Evolutionary conservation across 352 stramenopile species (phyloP), one percentile per base, ranked within the genome.

Genomic region (Pythium sp.): DNA sequence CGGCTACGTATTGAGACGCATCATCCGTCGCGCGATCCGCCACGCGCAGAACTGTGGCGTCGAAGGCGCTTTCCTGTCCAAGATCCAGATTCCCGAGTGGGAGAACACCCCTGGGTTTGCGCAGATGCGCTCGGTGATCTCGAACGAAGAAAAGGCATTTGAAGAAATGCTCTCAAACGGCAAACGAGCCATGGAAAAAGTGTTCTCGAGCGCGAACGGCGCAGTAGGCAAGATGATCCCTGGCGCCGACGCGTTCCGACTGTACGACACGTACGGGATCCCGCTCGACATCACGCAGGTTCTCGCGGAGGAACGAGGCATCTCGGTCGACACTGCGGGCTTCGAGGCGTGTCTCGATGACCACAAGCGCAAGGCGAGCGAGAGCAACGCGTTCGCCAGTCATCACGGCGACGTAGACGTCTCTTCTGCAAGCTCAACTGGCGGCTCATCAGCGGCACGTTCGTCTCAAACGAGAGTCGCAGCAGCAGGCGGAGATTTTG

Each of bases 1-100:
- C 49, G 97, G 97, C 28, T 99, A 99, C 75, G 96, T 99, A 15
- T 69, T 99, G 34, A 84, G 97, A 47, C 91, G 97, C 65, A 95
- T 99, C 22, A 80, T 99, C 53, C 86, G 96, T n/a, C 91, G 96
- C 8, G 86, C 82, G 4, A 93, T 95, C 65, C 82, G 85, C 11
- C 78, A 89, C 58, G 87, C 81, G 5, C 84, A 93, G 58, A 76
- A 88, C 34, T 78, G 81, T 32, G 80, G 80, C 41, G 83, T 93
- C 8, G 36, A 75, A 2, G 60, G 76, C 57, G 73, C 75, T 18
- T 90, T 90, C 60, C 64, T 94, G 57, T 78, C 79, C 28, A 67
- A 78, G 26, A 81, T 92, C 59, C 63, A 74, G 43, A 63, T 89
- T 30, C 76, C 82, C 53, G 80, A 80, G 57, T 90, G 73, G 78